These are phyloP conservation scores for Cordyceps farinosa DNA, from an alignment of 2,329 filamentous ascomycete species.

Conservation along the genomic window DNA sequence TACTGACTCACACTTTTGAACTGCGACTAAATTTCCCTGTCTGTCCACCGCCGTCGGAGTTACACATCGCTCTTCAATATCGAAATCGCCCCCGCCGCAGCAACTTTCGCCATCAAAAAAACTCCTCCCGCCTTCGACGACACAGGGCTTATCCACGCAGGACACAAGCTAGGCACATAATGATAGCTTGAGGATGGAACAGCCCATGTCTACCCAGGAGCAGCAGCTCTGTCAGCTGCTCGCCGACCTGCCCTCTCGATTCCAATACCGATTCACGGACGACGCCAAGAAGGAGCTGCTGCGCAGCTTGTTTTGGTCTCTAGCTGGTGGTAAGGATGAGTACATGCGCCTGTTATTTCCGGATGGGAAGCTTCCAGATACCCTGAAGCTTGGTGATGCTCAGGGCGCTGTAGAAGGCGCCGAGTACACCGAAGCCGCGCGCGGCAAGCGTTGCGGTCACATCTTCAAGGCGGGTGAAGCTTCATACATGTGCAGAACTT, in stretches of 20 bases:
- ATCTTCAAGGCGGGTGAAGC: slow-evolving; percentile 95
- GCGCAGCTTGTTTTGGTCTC: slow-evolving; percentile 78
- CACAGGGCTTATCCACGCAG: not conserved
- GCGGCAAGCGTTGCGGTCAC: slow-evolving; percentile 92
- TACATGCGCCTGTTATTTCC: slow-evolving; percentile 81
- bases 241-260: slow-evolving; percentile 68
- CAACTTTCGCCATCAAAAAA: not conserved
- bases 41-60: not conserved
- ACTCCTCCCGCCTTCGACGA: not conserved
- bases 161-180: slow-evolving; percentile 2
- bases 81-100: slow-evolving; percentile 5
- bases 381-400: slow-evolving; percentile 76
- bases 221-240: slow-evolving; percentile 80
- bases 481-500: slow-evolving; percentile 91
- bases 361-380: slow-evolving; percentile 59
- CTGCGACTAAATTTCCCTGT: not conserved
- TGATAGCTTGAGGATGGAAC: slow-evolving; percentile 43
- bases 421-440: slow-evolving; percentile 88
- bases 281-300: slow-evolving; percentile 70
- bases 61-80: not conserved
- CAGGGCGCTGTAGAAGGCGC: slow-evolving; percentile 92
- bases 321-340: slow-evolving; percentile 71
- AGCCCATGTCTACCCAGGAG: slow-evolving; percentile 63
- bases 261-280: slow-evolving; percentile 72
- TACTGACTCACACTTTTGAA: not conserved